Evolutionary conservation across 768 basidiomycete genomes (phyloP).

Genomic region (Lyophyllum atratum): DNA sequence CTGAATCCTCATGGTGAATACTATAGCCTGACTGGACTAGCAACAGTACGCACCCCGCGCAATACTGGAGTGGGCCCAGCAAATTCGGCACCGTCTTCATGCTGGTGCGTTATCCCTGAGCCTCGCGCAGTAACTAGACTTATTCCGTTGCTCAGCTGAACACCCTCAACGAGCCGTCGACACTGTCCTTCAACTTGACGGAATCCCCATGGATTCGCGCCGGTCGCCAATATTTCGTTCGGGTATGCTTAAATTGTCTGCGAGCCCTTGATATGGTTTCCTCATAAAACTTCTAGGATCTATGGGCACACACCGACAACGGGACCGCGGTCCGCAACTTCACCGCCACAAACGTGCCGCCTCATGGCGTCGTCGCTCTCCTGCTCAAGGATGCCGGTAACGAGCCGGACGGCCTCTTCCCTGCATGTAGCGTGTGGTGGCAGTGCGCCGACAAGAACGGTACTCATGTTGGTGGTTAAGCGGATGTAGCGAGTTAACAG

Average conservation of each 20-base stretch:
- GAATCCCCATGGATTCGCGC: conserved; percentile 70
- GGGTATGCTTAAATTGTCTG: too few species aligned
- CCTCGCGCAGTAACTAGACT: neutral
- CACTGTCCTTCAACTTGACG: conserved; percentile 58
- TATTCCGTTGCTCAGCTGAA: conserved; percentile 43
- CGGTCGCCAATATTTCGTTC: conserved; percentile 58
- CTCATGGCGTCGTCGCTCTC: conserved; percentile 71
- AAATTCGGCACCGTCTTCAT: conserved; percentile 64
- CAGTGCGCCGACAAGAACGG: conserved; percentile 67
- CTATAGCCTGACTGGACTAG: conserved; percentile 37
- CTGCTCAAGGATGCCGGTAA: conserved; percentile 67
- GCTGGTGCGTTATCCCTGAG: conserved; percentile 30
- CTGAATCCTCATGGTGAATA: neutral
- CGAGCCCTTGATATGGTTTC: neutral
- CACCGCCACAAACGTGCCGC: conserved; percentile 52
- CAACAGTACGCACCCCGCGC: conserved; percentile 53
- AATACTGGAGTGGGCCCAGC: conserved; percentile 65
- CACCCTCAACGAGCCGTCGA: conserved; percentile 49
- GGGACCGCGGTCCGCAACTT: conserved; percentile 65
- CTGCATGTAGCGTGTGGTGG: conserved; percentile 55
- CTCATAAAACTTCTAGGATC: conserved; percentile 46
- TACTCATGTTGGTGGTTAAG: conserved; percentile 26
- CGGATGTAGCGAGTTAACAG: neutral
- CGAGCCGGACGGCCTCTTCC: conserved; percentile 59
- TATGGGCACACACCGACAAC: conserved; percentile 74